Base-by-base conservation (phyloP, 345 rosid species). In the Linum trigynum region DNA sequence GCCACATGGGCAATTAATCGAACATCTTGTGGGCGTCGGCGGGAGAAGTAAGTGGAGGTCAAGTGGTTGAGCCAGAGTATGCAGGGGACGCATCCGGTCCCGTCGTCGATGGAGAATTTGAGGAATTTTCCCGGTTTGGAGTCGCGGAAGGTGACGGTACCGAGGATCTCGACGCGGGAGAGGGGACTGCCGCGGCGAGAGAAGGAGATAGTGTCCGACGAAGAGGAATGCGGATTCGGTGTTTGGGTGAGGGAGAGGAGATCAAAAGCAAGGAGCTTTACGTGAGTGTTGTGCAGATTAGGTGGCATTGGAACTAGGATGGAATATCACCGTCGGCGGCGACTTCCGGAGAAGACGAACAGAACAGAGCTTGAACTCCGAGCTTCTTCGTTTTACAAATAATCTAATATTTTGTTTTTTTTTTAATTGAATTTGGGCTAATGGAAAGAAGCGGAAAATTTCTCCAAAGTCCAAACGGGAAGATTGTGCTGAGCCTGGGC, bases 31-130 rank as follows among this genome's bases (percentile, higher is more conserved):
- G 86, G 82, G 73, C 71, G 67, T 0, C 74, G 76, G 36, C 81
- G 80, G 4, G 80, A 76, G 82, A 77, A 81, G 73, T 81, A 83
- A 14, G 83, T 77, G 42, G 90, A 87, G 3, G 73, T 66, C 67
- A 80, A 74, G 0, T 85, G 92, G 84, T 92, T 92, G 65, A 89
- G 95, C 95, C 95, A 89, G 70, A 92, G 71, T 69, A 92, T 0
- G 78, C 98, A 89, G 65, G 74, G 71, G 74, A 84, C 66, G 71
- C 77, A 78, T 39, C 84, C 88, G 15, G 92, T 89, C 67, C 92
- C 88, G 69, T 86, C 91, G 61, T 89, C 92, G 62, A 87, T 42
- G 0, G 69, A 48, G 75, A 92, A 87, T 67, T 82, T 85, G 71
- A 87, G 82, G 82, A 85, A 89, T 63, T 77, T 82, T 67, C 23